Percentiles rank a stretch among this genome's conserved stretches.
Evolutionary conservation across 352 stramenopile genomes (phyloP).

Genomic region (Phytopythium kandeliae): DNA sequence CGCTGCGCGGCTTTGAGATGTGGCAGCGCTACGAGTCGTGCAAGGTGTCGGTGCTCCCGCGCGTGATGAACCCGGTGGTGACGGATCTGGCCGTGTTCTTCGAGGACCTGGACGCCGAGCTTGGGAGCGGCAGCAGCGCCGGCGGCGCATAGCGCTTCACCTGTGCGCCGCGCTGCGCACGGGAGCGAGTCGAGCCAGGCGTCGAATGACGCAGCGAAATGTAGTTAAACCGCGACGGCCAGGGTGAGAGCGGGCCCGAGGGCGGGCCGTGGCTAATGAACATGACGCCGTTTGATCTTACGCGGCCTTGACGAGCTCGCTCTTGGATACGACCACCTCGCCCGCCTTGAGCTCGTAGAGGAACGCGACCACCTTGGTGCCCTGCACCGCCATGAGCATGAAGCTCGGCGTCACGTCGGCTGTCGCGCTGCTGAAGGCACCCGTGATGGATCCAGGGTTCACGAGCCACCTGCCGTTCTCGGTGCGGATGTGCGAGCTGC

Average conservation of each 20-base stretch:
- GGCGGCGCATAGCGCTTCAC: slow-evolving; percentile 1
- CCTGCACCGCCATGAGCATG: slow-evolving; percentile 97
- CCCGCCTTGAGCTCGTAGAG: slow-evolving; percentile 92
- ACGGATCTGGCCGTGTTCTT: slow-evolving; percentile 65
- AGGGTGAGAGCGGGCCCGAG: neutral
- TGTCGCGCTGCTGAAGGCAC: slow-evolving; percentile 86
- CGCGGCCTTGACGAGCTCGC: slow-evolving; percentile 66
- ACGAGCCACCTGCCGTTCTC: slow-evolving; percentile 96
- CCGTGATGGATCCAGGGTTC: slow-evolving; percentile 97
- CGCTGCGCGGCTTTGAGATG: slow-evolving; percentile 83
- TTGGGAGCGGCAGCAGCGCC: slow-evolving; percentile 21
- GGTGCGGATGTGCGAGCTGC: slow-evolving; percentile 84
- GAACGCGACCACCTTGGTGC: slow-evolving; percentile 95
- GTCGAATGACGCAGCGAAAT: slow-evolving; percentile 12
- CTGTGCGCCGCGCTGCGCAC: neutral
- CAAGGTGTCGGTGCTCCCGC: slow-evolving; percentile 62
- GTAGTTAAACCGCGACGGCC: slow-evolving; percentile 15
- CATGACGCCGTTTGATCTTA: slow-evolving; percentile 6
- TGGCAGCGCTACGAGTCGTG: slow-evolving; percentile 78
- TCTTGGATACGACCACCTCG: slow-evolving; percentile 87
- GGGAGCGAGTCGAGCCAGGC: neutral
- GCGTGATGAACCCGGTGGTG: slow-evolving; percentile 66
- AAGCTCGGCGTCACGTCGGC: slow-evolving; percentile 92
- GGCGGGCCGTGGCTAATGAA: slow-evolving; percentile 1
- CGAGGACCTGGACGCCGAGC: slow-evolving; percentile 61